These are phyloP conservation scores for Rugonectria rugulosa DNA, from an alignment of 2,329 filamentous ascomycete species.

Conservation along the genomic window DNA sequence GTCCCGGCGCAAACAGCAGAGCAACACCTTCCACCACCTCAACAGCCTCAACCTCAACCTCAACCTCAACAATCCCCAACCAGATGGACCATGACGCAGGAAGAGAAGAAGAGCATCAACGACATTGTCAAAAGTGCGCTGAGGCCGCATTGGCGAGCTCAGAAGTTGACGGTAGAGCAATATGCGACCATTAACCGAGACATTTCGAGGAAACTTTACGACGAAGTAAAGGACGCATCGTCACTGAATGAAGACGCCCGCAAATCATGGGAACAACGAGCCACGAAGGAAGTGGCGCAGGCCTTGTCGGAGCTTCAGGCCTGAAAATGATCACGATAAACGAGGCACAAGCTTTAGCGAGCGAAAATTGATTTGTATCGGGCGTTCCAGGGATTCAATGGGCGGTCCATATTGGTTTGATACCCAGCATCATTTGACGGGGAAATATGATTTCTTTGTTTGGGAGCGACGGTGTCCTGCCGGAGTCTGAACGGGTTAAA, in stretches of 20 bases:
- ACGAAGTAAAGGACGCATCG: conserved; percentile 62
- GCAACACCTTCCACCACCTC: conserved; percentile 1
- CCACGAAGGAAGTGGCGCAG: conserved; percentile 78
- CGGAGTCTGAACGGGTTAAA: conserved; percentile 33
- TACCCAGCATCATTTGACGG: conserved; percentile 44
- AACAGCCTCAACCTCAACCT: not conserved
- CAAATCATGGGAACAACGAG: conserved; percentile 77
- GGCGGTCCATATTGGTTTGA: conserved; percentile 40
- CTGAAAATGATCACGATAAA: conserved; percentile 41
- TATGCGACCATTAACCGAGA: conserved; percentile 92
- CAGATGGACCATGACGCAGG: conserved; percentile 72
- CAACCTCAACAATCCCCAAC: conserved; percentile 65
- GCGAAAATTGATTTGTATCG: conserved; percentile 33
- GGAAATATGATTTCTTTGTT: conserved; percentile 38
- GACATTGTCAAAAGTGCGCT: conserved; percentile 85
- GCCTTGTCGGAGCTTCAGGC: conserved; percentile 69
- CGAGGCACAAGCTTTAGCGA: conserved; percentile 33
- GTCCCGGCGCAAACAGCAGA: conserved; percentile 62
- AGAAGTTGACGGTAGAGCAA: conserved; percentile 83
- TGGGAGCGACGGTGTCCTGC: conserved; percentile 37
- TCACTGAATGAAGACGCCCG: conserved; percentile 71
- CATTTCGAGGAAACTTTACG: conserved; percentile 89
- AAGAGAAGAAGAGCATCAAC: conserved; percentile 88
- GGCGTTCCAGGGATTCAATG: conserved; percentile 42
- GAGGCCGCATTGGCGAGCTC: conserved; percentile 82